Evolutionary conservation across 1,284 basidiomycete species (phyloP).

Genomic region (Austroboletus novae-zelandiae): DNA sequence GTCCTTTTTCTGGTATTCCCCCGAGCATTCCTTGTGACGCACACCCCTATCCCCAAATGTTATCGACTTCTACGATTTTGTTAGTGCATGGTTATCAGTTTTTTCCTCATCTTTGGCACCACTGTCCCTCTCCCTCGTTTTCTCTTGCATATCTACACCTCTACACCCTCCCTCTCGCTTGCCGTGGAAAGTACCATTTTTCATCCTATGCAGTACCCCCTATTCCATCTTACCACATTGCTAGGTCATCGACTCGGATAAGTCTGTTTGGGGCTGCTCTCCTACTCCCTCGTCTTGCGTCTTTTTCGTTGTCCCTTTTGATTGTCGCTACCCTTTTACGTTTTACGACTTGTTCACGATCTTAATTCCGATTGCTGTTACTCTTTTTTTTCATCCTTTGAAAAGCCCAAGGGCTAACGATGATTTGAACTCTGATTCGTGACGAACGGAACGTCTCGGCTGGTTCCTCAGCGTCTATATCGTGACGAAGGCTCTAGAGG

Average conservation of each 20-base stretch:
- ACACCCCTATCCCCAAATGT: too few relatives aligned
- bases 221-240: neutral
- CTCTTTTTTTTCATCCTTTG: neutral
- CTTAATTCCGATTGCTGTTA: neutral
- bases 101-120: neutral
- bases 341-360: neutral
- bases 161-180: slow-evolving; percentile 3
- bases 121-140: neutral
- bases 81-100: neutral
- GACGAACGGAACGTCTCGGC: too few relatives aligned
- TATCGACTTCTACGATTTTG: neutral
- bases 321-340: neutral
- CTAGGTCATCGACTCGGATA: neutral
- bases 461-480: too few relatives aligned
- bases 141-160: slow-evolving; percentile 15
- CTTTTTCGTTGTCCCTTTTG: neutral
- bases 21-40: neutral
- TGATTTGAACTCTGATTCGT: neutral
- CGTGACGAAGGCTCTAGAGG: too few relatives aligned
- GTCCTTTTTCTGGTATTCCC: neutral
- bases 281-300: neutral
- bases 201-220: neutral
- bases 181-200: slow-evolving; percentile 16
- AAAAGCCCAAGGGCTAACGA: neutral
- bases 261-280: neutral